Base-by-base conservation (phyloP, 1,284 basidiomycete genomes). In the Ganoderma multipileum region DNA sequence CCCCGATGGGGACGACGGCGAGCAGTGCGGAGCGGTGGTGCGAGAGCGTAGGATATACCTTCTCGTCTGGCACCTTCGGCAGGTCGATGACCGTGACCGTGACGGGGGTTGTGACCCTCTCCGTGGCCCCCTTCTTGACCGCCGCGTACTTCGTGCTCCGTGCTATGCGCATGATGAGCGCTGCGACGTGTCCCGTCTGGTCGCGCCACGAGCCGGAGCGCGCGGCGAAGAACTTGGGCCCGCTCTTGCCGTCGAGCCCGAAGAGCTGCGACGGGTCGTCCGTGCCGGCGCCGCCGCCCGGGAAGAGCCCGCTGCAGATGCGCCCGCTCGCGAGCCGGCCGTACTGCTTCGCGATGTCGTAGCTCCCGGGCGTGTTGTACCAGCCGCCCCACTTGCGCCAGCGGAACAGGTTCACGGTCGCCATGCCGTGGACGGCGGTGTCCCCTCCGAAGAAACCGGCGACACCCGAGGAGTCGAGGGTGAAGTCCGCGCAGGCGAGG, bases 401-500 rank as follows among this genome's bases (percentile, higher is more conserved):
- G 42, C 52, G 59, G 60, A 68, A 67, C 18, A 73, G 69, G 65
- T 71, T 68, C 7, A 73, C 68, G 42, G 72, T 73, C 7, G 72
- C 72, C 72, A 73, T 73, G 16, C 61, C 72, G 14, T 66, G 59
- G 3, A 73, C 72, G 6, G 72, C 72, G 57, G 63, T 63, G 33
- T 73, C 70, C 4, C 72, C 72, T 8, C 72, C 72, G 58, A 73
- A 73, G 70, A 73, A 73, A 55, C 72, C 72, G 4, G 72, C 72
- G 50, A 73, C 72, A 23, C 72, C 70, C 7, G 70, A 71, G 12
- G 72, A 73, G 63, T 71, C 70, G 63, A 73, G 68, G 12, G 72
- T 69, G 52, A 73, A 71, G 20, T 41, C 28, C n/a, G 58, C 41
- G 28, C 67, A 36, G 23, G 71, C 60, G 6, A 70, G 72, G 1